Evolutionary conservation across 2,329 filamentous ascomycete species (phyloP).

Genomic region (Fusarium lyarnte): DNA sequence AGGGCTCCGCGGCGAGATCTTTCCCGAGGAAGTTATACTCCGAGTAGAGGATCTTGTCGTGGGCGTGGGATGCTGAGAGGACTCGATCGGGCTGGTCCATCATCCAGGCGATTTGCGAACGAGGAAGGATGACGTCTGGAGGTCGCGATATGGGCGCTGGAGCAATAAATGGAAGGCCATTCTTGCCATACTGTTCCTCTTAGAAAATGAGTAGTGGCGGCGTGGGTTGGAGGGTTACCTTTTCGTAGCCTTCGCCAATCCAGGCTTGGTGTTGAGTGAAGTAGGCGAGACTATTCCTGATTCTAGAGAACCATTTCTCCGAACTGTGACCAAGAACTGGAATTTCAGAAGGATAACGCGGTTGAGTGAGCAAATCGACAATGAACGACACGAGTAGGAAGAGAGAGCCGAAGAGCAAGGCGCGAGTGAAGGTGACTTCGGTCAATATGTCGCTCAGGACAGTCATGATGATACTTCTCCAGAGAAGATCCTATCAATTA

Average conservation of each 20-base stretch:
- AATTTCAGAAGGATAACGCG: conserved; percentile 52
- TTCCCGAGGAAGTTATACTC: conserved; percentile 56
- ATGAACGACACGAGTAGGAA: conserved; percentile 53
- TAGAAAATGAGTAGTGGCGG: neutral
- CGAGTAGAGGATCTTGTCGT: conserved; percentile 50
- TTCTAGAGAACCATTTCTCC: conserved; percentile 46
- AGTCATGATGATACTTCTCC: conserved; percentile 11
- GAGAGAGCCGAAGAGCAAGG: conserved; percentile 41
- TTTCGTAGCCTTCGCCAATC: conserved; percentile 55
- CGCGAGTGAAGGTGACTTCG: conserved; percentile 45
- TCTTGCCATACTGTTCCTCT: conserved; percentile 52
- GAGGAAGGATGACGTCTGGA: conserved; percentile 57
- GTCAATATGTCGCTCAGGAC: conserved; percentile 37
- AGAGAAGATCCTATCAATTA: neutral
- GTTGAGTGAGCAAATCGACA: conserved; percentile 52
- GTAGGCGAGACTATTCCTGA: conserved; percentile 54
- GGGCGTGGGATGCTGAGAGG: conserved; percentile 54
- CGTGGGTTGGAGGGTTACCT: conserved; percentile 40
- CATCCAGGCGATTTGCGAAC: conserved; percentile 56
- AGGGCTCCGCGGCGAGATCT: conserved; percentile 48
- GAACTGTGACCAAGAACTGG: conserved; percentile 53
- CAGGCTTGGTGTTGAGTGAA: conserved; percentile 51
- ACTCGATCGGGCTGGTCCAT: conserved; percentile 57
- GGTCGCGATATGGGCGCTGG: conserved; percentile 53
- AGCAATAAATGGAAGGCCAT: conserved; percentile 53